Percentiles rank a stretch among this genome's conserved stretches.
phyloP scores from a whole-genome alignment of 1,139 yeast species.

The Geotrichum restrictum region DNA sequence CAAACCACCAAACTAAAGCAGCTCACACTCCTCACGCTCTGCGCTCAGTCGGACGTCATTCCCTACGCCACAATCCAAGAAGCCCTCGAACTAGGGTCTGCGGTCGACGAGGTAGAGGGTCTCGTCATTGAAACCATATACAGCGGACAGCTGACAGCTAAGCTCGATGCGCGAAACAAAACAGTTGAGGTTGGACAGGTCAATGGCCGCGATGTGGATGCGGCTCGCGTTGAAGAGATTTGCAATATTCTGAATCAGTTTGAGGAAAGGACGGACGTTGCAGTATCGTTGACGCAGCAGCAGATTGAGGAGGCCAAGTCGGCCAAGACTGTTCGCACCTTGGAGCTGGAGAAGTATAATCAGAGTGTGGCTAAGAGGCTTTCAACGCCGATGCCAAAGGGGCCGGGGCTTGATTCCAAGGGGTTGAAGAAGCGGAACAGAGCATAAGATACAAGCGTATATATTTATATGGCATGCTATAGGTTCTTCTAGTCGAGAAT shows the following conservation, averaged over 20 bases:
- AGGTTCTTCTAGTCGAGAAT: too few relatives aligned
- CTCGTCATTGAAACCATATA: constrained; percentile 30
- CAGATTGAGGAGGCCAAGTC: constrained; percentile 5
- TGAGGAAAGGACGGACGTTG: constrained; percentile 8
- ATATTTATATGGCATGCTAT: neutral
- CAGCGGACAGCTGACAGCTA: constrained; percentile 29
- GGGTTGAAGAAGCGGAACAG: neutral
- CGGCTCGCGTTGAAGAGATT: constrained; percentile 24
- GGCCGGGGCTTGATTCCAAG: neutral
- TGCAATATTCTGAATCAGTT: constrained; percentile 15
- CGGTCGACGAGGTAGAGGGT: constrained; percentile 25
- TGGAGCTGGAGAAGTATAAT: constrained; percentile 6
- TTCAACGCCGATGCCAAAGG: neutral
- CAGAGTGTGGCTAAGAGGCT: neutral
- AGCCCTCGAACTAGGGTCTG: constrained; percentile 21
- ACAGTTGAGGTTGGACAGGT: constrained; percentile 26
- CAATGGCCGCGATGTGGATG: constrained; percentile 27
- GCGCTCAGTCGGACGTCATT: constrained; percentile 21
- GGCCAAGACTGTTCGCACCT: neutral
- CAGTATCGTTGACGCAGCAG: constrained; percentile 5
- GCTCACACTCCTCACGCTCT: constrained; percentile 26
- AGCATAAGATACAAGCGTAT: neutral
- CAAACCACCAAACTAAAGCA: constrained; percentile 26
- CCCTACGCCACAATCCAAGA: constrained; percentile 21
- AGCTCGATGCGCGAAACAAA: constrained; percentile 28